These are phyloP conservation scores for Aristolochia californica DNA, from an alignment of 164 flowering plant genomes.

Conservation along the genomic window DNA sequence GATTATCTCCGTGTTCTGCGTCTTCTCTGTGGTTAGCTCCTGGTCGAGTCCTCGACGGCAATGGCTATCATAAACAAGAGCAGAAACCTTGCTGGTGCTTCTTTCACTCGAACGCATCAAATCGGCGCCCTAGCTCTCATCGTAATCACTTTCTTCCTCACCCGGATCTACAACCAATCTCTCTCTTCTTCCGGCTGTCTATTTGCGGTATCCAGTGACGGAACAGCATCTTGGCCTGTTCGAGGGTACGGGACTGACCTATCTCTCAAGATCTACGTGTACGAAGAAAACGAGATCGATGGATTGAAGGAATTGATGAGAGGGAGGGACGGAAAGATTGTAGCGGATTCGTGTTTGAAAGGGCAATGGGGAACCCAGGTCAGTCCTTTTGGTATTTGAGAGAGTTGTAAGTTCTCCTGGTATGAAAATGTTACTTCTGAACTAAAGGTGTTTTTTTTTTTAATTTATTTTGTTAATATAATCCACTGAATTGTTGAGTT, in stretches of 20 bases:
- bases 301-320: slow-evolving; percentile 58
- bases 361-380: slow-evolving; percentile 99
- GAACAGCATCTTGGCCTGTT: slow-evolving; percentile 41
- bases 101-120: slow-evolving; percentile 73
- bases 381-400: background rate
- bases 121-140: slow-evolving; percentile 59
- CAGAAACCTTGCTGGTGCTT: no score
- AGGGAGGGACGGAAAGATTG: slow-evolving; percentile 63
- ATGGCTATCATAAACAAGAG: no score
- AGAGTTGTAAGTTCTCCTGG: no score
- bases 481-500: no score
- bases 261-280: slow-evolving; percentile 72
- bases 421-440: background rate
- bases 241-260: slow-evolving; percentile 55
- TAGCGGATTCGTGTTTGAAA: slow-evolving; percentile 43
- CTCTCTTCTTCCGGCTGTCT: background rate
- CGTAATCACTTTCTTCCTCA: slow-evolving; percentile 59
- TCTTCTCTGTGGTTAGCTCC: no score
- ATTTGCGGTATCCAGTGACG: slow-evolving; percentile 8
- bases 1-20: no score
- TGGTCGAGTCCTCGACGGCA: no score
- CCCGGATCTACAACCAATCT: slow-evolving; percentile 41
- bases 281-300: slow-evolving; percentile 74
- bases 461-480: background rate
- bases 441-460: background rate